phyloP scores from a whole-genome alignment of 805 yeast species.

The Wickerhamiella dianesei region DNA sequence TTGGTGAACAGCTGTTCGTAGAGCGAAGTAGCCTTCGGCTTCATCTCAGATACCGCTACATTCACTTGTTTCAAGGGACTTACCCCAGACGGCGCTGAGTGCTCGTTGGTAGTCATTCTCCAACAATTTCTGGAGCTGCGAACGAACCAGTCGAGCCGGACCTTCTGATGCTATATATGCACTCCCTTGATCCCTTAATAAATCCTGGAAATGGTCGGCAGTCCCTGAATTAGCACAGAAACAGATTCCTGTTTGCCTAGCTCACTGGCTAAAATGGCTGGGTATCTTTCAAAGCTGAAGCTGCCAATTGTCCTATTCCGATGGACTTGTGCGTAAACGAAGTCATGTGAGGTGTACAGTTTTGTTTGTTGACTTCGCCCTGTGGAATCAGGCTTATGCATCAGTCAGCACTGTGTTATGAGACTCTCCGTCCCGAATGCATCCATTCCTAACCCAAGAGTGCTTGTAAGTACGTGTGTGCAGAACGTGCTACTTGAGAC shows the following conservation, averaged over 20 bases:
- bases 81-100: neutral
- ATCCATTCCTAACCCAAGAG: too few species aligned
- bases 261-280: neutral
- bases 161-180: neutral
- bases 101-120: neutral
- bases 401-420: too few species aligned
- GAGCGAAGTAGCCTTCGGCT: slow-evolving; percentile 25
- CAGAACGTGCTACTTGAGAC: too few species aligned
- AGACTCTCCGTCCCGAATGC: too few species aligned
- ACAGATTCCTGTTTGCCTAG: neutral
- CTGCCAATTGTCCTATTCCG: neutral
- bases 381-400: too few species aligned
- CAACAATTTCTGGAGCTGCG: neutral
- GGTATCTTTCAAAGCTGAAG: neutral
- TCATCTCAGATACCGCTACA: slow-evolving; percentile 14
- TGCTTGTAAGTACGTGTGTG: too few species aligned
- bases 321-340: neutral
- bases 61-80: slow-evolving; percentile 20
- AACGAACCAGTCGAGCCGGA: neutral
- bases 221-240: neutral
- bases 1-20: slow-evolving; percentile 23
- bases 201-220: neutral
- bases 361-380: too few species aligned
- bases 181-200: neutral
- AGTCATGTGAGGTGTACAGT: too few species aligned